Conservation (phyloP, 106 monocot genomes). For the Apostasia shenzhenica region DNA sequence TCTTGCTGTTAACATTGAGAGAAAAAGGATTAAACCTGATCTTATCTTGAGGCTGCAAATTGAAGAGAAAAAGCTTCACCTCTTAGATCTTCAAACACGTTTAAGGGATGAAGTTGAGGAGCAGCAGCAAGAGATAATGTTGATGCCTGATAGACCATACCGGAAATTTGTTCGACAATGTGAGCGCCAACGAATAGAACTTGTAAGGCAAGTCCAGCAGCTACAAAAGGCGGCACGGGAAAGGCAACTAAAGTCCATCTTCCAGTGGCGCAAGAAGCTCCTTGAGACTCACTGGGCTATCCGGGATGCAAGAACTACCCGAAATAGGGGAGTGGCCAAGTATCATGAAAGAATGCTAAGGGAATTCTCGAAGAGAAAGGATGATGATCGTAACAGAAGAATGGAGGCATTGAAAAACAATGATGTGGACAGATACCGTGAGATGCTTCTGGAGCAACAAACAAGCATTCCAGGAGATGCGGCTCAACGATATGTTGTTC, state of each 20-base stretch:
- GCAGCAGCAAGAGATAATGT: conserved; percentile 93
- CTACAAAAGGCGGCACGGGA: conserved; percentile 64
- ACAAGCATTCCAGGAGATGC: conserved; percentile 79
- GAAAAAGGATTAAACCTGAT: conserved; percentile 85
- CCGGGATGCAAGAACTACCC: conserved; percentile 83
- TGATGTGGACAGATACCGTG: conserved; percentile 90
- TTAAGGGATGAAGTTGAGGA: conserved; percentile 82
- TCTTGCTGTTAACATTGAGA: conserved; percentile 72
- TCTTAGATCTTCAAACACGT: conserved; percentile 75
- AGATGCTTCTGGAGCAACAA: conserved; percentile 95
- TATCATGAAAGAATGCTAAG: conserved; percentile 92
- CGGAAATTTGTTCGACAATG: conserved; percentile 84
- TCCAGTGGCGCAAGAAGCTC: conserved; percentile 96
- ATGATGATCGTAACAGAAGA: conserved; percentile 80
- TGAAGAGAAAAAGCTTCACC: conserved; percentile 87
- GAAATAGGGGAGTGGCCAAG: conserved; percentile 84
- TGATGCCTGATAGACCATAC: conserved; percentile 83
- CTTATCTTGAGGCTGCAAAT: conserved; percentile 77
- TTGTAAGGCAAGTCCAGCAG: conserved; percentile 80
- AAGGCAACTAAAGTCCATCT: conserved; percentile 78
- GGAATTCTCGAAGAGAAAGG: conserved; percentile 90
- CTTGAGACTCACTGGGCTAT: conserved; percentile 93
- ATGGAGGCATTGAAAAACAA: conserved; percentile 99
- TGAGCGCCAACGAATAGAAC: conserved; percentile 73
- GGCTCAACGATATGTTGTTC: conserved; percentile 79